Conservation (phyloP, 306 rosid genomes). For the Cicer arietinum region DNA sequence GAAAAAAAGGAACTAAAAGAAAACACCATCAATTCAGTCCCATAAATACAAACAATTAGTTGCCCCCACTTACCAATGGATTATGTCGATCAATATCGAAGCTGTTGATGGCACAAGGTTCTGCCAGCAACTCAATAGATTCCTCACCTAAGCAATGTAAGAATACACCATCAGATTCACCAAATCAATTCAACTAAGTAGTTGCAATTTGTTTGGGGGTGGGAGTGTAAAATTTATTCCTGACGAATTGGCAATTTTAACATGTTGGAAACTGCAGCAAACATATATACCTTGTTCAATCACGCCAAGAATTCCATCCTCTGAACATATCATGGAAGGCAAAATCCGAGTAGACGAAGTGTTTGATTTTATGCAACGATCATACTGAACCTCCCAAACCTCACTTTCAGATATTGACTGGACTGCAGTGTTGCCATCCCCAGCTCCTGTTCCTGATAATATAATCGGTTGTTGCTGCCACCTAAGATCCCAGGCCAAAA, state of each 20-base stretch:
- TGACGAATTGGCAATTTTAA: constrained; percentile 11
- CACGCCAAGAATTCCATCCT: constrained; percentile 86
- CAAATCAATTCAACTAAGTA: constrained; percentile 30
- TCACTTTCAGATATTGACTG: constrained; percentile 80
- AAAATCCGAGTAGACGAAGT: constrained; percentile 72
- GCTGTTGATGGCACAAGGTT: constrained; percentile 94
- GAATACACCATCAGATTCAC: constrained; percentile 3
- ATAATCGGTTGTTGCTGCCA: constrained; percentile 82
- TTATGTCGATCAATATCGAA: constrained; percentile 83
- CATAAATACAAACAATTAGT: constrained; percentile 17
- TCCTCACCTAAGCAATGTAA: constrained; percentile 64
- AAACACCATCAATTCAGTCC: background rate
- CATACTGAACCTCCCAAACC: constrained; percentile 98
- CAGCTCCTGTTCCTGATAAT: constrained; percentile 75
- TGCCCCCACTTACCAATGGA: constrained; percentile 72
- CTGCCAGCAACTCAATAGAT: constrained; percentile 78
- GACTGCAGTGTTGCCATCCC: constrained; percentile 47
- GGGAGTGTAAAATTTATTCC: constrained; percentile 10
- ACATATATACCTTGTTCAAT: constrained; percentile 74
- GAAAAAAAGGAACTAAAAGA: background rate
- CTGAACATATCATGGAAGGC: constrained; percentile 89
- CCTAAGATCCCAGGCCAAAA: constrained; percentile 98
- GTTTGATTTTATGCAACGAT: constrained; percentile 66
- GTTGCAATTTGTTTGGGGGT: background rate
- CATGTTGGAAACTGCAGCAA: constrained; percentile 29